These are phyloP conservation scores for Penicillium pulvis DNA, from an alignment of 495 filamentous ascomycete genomes.

Conservation along the genomic window DNA sequence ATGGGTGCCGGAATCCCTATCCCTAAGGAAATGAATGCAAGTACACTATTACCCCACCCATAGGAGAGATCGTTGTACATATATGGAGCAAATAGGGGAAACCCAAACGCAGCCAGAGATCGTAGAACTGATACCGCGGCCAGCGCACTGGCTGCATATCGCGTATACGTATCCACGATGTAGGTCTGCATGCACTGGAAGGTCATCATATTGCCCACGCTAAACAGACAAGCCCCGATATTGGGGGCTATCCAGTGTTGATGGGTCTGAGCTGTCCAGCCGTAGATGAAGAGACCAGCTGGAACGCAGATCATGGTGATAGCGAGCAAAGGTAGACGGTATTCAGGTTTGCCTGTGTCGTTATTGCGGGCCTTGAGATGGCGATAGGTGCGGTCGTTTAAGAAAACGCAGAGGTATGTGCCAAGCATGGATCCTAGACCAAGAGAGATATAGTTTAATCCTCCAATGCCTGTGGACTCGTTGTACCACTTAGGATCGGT, in stretches of 20 bases:
- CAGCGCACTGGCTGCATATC: neutral
- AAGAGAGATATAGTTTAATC: conserved; percentile 69
- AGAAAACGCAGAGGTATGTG: conserved; percentile 59
- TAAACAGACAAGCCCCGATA: neutral
- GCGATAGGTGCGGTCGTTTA: conserved; percentile 67
- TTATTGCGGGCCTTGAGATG: conserved; percentile 59
- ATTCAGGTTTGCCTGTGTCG: conserved; percentile 61
- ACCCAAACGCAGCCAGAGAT: neutral
- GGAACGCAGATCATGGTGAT: neutral
- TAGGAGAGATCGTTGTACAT: neutral
- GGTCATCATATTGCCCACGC: neutral
- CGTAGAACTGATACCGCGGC: neutral
- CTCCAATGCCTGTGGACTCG: conserved; percentile 59
- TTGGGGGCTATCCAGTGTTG: neutral
- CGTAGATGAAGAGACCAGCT: neutral
- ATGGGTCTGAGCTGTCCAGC: neutral
- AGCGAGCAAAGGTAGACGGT: conserved; percentile 64
- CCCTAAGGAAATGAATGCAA: neutral
- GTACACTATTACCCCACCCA: neutral
- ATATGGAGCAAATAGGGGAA: neutral
- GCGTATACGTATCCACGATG: neutral
- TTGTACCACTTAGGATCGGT: conserved; percentile 57
- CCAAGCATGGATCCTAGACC: conserved; percentile 67
- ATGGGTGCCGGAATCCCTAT: neutral
- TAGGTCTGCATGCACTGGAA: neutral